Conservation (phyloP, 2,329 filamentous ascomycete genomes). For the Metarhizium anisopliae region DNA sequence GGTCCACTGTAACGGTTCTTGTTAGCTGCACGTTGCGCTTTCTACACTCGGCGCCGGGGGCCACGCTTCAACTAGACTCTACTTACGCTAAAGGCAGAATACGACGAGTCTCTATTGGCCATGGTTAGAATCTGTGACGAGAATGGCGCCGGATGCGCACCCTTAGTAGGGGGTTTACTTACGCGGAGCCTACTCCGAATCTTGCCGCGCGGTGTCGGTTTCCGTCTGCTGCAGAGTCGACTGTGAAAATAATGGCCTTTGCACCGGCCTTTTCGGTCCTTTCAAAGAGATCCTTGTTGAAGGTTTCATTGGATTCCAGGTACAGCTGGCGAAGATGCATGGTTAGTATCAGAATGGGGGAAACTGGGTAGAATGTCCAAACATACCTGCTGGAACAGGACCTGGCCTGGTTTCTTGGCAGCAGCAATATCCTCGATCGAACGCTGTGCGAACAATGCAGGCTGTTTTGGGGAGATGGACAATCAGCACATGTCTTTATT, state of each 20-base stretch:
- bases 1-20: neutral
- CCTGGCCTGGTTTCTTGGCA: constrained; percentile 25
- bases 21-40: neutral
- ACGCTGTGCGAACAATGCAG: constrained; percentile 10
- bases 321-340: neutral
- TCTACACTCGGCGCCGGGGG: too few species aligned
- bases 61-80: neutral
- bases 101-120: neutral
- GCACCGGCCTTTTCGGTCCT: constrained; percentile 23
- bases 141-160: neutral
- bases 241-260: constrained; percentile 27
- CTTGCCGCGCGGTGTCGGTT: constrained; percentile 32
- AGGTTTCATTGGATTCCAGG: neutral
- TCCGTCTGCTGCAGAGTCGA: constrained; percentile 29
- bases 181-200: constrained; percentile 28
- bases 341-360: constrained; percentile 8
- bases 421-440: constrained; percentile 29
- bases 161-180: constrained; percentile 1
- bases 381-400: constrained; percentile 28
- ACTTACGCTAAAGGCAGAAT: neutral
- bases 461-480: neutral
- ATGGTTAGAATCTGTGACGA: neutral
- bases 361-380: neutral
- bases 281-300: constrained; percentile 10
- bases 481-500: neutral